Base-by-base conservation (phyloP, 2,329 filamentous ascomycete genomes). In the Fusarium cicatricum region DNA sequence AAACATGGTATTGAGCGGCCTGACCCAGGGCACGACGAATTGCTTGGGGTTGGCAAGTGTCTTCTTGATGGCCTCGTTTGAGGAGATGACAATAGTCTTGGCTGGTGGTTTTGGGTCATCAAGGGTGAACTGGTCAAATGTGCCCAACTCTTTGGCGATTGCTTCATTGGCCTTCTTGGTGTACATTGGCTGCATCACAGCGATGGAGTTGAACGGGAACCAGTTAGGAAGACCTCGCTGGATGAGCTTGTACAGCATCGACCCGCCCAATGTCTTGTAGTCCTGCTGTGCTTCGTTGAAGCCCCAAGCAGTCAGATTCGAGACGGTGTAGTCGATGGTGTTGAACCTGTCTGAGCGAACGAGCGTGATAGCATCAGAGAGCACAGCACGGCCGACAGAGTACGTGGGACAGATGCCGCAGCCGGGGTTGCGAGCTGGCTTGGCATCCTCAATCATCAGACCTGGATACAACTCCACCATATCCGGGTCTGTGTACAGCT, bases 391-490 rank as follows among this genome's bases (percentile, higher is more conserved):
- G 2, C 80, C 81, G 8, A 83, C 78, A 0, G 83, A 83, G 66
- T 81, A 85, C 0, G 79, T 80, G 1, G 65, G 65, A 37, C 60
- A 65, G 32, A 67, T 66, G 3, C 65, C 65, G 17, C 57, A 56
- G 78, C 84, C 83, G 1, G 84, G 78, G 37, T 76, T 71, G 52
- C 80, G 79, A 1, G 76, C 74, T 1, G 78, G 75, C 67, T 86
- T 86, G 26, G 77, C 75, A 46, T 85, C 80, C 67, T 88, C 85
- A n/a, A 83, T 76, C 57, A 90, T 82, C 2, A 90, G 73, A 10
- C 88, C 88, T 1, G 88, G 87, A 66, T 90, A 90, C 6, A 90
- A 77, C 67, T 91, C 88, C 11, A 91, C 85, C 69, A 82, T 83
- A 60, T 89, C 87, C 0, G 86, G 85, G 41, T 86, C 79, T 17